Evolutionary conservation across 2,329 filamentous ascomycete species (phyloP).

Genomic region (Camillea tinctor): DNA sequence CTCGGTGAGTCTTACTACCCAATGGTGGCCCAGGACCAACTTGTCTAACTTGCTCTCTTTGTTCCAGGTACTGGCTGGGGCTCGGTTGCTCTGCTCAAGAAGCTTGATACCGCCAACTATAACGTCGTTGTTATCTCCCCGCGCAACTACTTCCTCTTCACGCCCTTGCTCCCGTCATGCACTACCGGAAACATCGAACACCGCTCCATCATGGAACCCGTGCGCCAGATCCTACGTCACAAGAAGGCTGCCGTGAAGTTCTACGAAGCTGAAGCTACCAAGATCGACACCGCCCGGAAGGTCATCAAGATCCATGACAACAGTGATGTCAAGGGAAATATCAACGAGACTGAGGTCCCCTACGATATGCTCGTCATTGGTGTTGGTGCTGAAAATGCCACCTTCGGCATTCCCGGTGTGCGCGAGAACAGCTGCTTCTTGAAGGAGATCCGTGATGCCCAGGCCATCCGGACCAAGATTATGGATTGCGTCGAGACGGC

Average conservation of each 20-base stretch:
- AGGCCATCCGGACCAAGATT: constrained; percentile 95
- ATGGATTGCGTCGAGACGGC: constrained; percentile 99
- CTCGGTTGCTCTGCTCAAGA: constrained; percentile 94
- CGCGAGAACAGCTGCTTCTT: constrained; percentile 95
- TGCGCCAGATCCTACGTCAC: constrained; percentile 91
- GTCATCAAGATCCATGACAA: constrained; percentile 87
- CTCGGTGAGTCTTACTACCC: constrained; percentile 62
- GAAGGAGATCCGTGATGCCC: constrained; percentile 96
- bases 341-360: constrained; percentile 80
- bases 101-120: constrained; percentile 98
- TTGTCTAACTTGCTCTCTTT: constrained; percentile 21
- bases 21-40: constrained; percentile 4
- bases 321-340: constrained; percentile 85
- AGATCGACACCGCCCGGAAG: constrained; percentile 90
- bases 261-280: constrained; percentile 96
- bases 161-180: constrained; percentile 92
- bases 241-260: constrained; percentile 93
- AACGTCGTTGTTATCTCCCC: constrained; percentile 97
- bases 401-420: constrained; percentile 95
- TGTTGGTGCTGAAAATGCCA: constrained; percentile 97
- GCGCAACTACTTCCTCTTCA: constrained; percentile 99
- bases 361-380: constrained; percentile 99
- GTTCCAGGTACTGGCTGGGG: constrained; percentile 86
- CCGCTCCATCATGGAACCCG: constrained; percentile 99
- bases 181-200: constrained; percentile 97